Evolutionary conservation across 495 filamentous ascomycete genomes (phyloP), one percentile per base, ranked within the genome.

Genomic region (Haplographium delicatum): DNA sequence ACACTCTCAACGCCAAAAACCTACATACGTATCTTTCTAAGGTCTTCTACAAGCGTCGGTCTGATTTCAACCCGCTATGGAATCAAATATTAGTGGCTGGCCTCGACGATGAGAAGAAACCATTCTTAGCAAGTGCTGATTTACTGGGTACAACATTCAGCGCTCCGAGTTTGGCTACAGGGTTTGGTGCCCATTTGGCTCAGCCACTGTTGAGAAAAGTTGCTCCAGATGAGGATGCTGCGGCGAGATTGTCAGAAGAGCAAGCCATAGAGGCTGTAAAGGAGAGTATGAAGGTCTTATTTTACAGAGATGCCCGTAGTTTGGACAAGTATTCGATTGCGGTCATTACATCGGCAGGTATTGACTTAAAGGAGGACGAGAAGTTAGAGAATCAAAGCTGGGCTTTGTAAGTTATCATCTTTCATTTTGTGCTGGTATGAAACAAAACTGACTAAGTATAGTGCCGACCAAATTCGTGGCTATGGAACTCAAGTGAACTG

Each of bases 251-350:
- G 48, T 85, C 72, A 37, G 79, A 79, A 60, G 91, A 97, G 60
- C 64, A 85, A 66, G 93, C 93, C 34, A 74, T 96, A 41, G 73
- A 80, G 22, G 77, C 87, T 11, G 70, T 97, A 50, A 84, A 84
- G 71, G 86, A 95, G 68, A 94, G 88, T 66, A 89, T 98, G 86
- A 97, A 97, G 77, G 91, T 97, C 50, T 76, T 98, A 48, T 98
- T 89, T 74, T 98, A 98, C 73, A 79, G 93, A 54, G 93, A 98
- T 73, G 93, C 93, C 6, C 82, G 93, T 62, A 93, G 87, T 73
- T 67, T 90, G 65, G 89, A 96, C 68, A 76, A 82, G 65, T 98
- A 96, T 68, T 88, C 86, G 45, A 83, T 98, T 65, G 91, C 91
- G 11, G 76, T 96, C 23, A 77, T 98, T 43, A 91, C 89, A 35